These are phyloP conservation scores for Chlamydomonas applanata DNA, from an alignment of 139 green algal genomes.

Conservation along the genomic window DNA sequence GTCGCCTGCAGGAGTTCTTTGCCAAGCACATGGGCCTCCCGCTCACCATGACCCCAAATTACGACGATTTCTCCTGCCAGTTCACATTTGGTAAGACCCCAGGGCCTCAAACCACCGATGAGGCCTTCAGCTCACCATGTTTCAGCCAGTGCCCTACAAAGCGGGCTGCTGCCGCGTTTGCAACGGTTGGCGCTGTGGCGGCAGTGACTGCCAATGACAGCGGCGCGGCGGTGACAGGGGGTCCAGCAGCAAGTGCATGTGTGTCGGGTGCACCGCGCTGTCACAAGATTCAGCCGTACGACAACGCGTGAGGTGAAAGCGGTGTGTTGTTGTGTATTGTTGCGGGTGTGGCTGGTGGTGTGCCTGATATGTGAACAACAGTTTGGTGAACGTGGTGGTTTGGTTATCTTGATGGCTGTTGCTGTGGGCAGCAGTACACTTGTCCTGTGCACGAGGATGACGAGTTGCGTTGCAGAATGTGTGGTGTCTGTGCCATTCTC, in stretches of 20 bases:
- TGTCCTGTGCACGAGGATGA: no score
- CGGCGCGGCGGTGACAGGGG: no score
- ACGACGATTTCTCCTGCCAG: conserved; percentile 85
- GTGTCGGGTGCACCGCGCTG: not conserved
- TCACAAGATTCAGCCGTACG: not conserved
- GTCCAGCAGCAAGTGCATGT: not conserved
- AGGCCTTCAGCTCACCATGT: conserved; percentile 65
- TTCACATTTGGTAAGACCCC: conserved; percentile 77
- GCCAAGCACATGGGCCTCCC: conserved; percentile 80
- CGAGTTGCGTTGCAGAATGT: no score
- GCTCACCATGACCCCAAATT: conserved; percentile 89
- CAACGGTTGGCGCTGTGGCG: not conserved
- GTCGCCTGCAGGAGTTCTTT: conserved; percentile 81
- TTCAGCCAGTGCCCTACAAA: conserved; percentile 70
- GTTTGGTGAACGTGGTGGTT: no score
- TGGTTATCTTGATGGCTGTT: no score
- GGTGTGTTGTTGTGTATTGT: not conserved
- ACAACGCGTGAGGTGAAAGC: not conserved
- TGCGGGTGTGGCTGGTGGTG: no score
- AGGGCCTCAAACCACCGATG: conserved; percentile 48
- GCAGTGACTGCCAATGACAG: no score
- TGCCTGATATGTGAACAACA: no score
- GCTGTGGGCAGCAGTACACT: no score
- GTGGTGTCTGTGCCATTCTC: no score
- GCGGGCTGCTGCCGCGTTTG: not conserved